Base-by-base conservation (phyloP, 495 filamentous ascomycete genomes). In the Daldinia decipiens region DNA sequence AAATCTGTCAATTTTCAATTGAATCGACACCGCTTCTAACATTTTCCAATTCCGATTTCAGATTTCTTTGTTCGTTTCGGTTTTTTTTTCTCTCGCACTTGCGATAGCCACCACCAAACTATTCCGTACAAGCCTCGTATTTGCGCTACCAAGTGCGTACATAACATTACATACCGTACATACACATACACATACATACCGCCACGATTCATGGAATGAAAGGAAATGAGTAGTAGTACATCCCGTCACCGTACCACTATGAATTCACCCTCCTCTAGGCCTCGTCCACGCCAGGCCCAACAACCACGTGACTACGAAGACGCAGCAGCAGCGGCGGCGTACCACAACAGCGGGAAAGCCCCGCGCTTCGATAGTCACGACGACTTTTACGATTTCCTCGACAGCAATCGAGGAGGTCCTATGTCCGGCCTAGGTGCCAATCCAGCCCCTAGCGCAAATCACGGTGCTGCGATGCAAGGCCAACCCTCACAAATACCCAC, bases 341-440 rank as follows among this genome's bases (percentile, higher is more conserved):
- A 73, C 51, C 70, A 68, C 27, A 68, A 34, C 56, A 64, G 54
- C 60, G 61, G 60, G 26, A 73, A 73, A 27, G 19, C 60, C 40
- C 68, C 69, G 31, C 75, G 62, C 50, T 77, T 77, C 54, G 70
- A 69, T 53, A 75, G 62, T 31, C 73, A 75, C 70, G 75, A 77
- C 62, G 75, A 76, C 26, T 77, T 76, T 47, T 77, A 77, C 65
- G 59, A 73, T 43, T 77, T 77, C 32, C 57, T 77, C 8, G 73
- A 77, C 9, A 77, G 31, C 65, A 77, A 77, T 36, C 67, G 75
- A 40, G 70, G 75, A 47, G 70, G 67, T 4, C 72, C 74, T 4
- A 55, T 68, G 15, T 34, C 62, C 27, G 65, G 55, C 4, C 15
- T 45, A 29, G 68, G 54, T 11, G 38, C 59, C 32, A 19, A 38